Percentiles rank a stretch among this genome's conserved stretches.
These are phyloP conservation scores for Letharia columbiana DNA, from an alignment of 495 filamentous ascomycete species.

Conservation along the genomic window DNA sequence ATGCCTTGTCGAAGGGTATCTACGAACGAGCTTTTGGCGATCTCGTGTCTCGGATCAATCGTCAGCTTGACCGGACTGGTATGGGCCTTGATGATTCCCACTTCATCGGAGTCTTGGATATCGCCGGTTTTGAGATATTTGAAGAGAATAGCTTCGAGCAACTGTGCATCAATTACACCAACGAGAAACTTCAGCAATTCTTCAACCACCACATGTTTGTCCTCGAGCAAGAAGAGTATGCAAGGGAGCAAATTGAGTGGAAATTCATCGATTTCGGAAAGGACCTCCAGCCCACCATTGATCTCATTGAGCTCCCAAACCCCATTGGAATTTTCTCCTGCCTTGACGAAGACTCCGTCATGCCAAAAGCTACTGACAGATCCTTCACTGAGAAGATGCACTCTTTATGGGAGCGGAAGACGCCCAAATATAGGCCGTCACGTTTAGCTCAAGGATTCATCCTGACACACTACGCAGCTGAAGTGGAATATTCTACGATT, in stretches of 20 bases:
- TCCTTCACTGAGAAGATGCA: constrained; percentile 97
- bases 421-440: constrained; percentile 82
- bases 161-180: constrained; percentile 99
- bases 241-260: constrained; percentile 97
- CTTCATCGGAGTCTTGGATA: constrained; percentile 98
- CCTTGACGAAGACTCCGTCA: constrained; percentile 94
- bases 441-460: constrained; percentile 88
- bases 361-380: constrained; percentile 97
- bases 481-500: constrained; percentile 92
- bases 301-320: constrained; percentile 90
- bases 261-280: constrained; percentile 99
- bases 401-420: constrained; percentile 92
- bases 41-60: constrained; percentile 84
- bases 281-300: constrained; percentile 95
- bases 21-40: constrained; percentile 95
- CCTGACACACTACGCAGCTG: constrained; percentile 96
- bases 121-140: constrained; percentile 98
- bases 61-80: constrained; percentile 72
- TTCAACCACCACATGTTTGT: constrained; percentile 99
- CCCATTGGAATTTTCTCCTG: constrained; percentile 99
- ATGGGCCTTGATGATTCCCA: constrained; percentile 75
- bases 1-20: constrained; percentile 92
- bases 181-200: constrained; percentile 98
- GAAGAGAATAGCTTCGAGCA: constrained; percentile 98
- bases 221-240: constrained; percentile 97